These are phyloP conservation scores for Ascochyta clinopodiicola DNA, from an alignment of 2,329 filamentous ascomycete species.

Conservation along the genomic window DNA sequence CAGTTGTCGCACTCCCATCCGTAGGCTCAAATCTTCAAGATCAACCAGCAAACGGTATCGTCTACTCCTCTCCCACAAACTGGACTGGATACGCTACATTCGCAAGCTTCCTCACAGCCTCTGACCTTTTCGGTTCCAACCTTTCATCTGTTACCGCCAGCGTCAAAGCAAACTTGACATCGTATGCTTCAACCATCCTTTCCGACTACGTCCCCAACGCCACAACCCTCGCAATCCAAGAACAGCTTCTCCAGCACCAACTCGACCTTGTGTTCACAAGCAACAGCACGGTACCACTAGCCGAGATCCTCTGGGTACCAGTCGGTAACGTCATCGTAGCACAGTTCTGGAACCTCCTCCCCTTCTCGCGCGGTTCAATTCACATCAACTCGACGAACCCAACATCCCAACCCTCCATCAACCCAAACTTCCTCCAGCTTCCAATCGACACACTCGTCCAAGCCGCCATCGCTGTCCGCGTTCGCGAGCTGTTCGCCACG, in stretches of 20 bases:
- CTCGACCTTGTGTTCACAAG: constrained; percentile 56
- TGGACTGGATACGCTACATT: constrained; percentile 50
- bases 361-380: constrained; percentile 45
- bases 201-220: constrained; percentile 25
- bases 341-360: constrained; percentile 50
- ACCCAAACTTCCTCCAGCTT: constrained; percentile 53
- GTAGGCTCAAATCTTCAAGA: constrained; percentile 48
- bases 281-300: constrained; percentile 52
- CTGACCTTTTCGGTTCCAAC: constrained; percentile 44
- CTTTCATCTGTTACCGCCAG: constrained; percentile 30
- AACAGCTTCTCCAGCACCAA: constrained; percentile 54
- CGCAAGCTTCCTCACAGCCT: constrained; percentile 45
- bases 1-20: constrained; percentile 27
- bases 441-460: constrained; percentile 48
- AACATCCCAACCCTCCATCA: constrained; percentile 46
- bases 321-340: constrained; percentile 38
- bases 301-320: constrained; percentile 55
- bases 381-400: constrained; percentile 43
- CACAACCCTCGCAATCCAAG: constrained; percentile 42
- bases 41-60: constrained; percentile 38
- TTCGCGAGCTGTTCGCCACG: constrained; percentile 40
- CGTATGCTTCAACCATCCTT: constrained; percentile 36
- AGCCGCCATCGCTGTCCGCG: constrained; percentile 40
- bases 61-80: constrained; percentile 36
- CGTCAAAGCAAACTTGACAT: constrained; percentile 33